Evolutionary conservation across 495 filamentous ascomycete genomes (phyloP), one percentile per base, ranked within the genome.

Genomic region (Hypoxylon trugodes): DNA sequence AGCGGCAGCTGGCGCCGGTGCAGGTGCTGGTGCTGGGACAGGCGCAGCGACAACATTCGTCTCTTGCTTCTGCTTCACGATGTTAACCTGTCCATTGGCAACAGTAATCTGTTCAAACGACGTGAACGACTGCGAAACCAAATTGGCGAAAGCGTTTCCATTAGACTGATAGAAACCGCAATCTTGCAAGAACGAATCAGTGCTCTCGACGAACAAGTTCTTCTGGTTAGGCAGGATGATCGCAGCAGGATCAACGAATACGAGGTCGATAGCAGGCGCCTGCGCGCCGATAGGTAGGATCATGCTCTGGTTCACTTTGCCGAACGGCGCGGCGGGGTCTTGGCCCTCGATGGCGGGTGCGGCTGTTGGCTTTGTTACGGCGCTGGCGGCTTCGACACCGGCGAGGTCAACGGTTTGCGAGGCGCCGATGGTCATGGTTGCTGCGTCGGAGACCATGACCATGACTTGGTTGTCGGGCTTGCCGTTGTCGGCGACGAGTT

Each of bases 201-300:
- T 66, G 59, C 59, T 66, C 52, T 71, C 69, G 15, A 76, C 69
- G 49, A 76, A 73, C 18, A 74, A 59, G 15, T 47, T 42, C 2
- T 49, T 32, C 51, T 71, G 62, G 33, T 51, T 51, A 2, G 70
- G 53, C 6, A 71, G 59, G 56, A 76, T 73, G 60, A 76, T 76
- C 37, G 66, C 65, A 22, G 74, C 74, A 6, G 74, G 74, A 56
- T 75, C 74, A 9, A 57, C 55, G 53, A 76, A 63, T 45, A 75
- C 59, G 3, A 73, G 61, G n/a, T 69, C 70, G 28, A 70, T 63
- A 13, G 36, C 28, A 2, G 70, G 67, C 6, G 72, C 70, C 9
- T 58, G 22, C 0, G 69, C 64, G 12, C 68, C 65, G 63, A 66
- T 64, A 2, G 72, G 70, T 33, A 74, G 63, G 42, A 76, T 57